phyloP scores from a whole-genome alignment of 257 asterid species.

The Primulina tabacum region DNA sequence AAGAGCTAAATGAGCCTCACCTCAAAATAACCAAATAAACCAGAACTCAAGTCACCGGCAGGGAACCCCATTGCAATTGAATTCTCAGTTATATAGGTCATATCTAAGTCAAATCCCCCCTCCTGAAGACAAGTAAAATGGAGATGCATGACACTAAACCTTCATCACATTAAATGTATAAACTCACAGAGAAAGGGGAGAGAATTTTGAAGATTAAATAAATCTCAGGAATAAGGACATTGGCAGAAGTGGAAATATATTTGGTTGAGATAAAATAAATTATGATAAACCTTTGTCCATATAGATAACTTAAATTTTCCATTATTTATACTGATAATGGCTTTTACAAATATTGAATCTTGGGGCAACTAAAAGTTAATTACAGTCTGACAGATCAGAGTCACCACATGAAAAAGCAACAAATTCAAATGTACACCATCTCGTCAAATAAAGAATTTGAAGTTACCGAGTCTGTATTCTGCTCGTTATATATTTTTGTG shows the following conservation, averaged over 20 bases:
- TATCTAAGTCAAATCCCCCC: constrained; percentile 96
- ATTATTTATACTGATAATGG: neutral
- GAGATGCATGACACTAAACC: constrained; percentile 15
- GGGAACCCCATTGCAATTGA: constrained; percentile 99
- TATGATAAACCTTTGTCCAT: neutral
- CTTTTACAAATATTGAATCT: neutral
- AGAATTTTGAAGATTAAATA: constrained; percentile 1
- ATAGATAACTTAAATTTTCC: neutral
- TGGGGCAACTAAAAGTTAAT: neutral
- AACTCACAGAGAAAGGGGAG: constrained; percentile 7
- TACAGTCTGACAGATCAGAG: neutral
- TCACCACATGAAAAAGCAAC: constrained; percentile 1
- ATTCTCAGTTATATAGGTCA: constrained; percentile 96
- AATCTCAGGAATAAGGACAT: constrained; percentile 9
- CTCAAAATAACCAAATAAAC: constrained; percentile 94
- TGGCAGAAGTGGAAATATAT: neutral
- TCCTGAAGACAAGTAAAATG: constrained; percentile 49
- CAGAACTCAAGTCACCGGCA: constrained; percentile 97
- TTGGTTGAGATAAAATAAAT: neutral
- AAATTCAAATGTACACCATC: constrained; percentile 14
- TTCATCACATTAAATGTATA: constrained; percentile 17
- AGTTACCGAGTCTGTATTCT: neutral
- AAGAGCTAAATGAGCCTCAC: constrained; percentile 38
- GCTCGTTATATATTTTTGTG: neutral
- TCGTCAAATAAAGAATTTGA: neutral